Evolutionary conservation across 352 stramenopile species (phyloP), one percentile per base, ranked within the genome.

Genomic region (Globisporangium uncinulatum): DNA sequence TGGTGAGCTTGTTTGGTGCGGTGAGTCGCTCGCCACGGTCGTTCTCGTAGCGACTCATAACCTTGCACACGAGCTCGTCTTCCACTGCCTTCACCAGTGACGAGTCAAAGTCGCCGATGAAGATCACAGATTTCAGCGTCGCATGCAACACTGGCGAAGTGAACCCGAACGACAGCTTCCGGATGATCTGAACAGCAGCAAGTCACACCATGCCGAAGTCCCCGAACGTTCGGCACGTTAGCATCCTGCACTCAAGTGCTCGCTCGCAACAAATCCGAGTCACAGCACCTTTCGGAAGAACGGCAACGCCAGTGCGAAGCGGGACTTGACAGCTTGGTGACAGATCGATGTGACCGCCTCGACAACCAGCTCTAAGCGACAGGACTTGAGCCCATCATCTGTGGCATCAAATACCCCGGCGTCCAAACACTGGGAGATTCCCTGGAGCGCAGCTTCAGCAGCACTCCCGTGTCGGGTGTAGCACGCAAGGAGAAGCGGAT

Each of bases 31-130:
- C 51, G 43, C 50, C 63, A 6, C 72, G 67, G 37, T 79, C 63
- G 1, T 62, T 59, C 56, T 92, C 80, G 61, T 89, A 87, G 19
- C 74, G 65, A 45, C 57, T 70, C 82, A 92, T 89, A 47, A 94
- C 73, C 24, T 83, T 87, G 46, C 71, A 72, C 24, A 92, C 74
- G 21, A 94, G 54, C 44, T 89, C 84, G 52, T 89, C 70, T 57
- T 90, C 76, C 6, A 90, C 66, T 0, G 67, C 63, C 45, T 90
- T 92, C 19, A 80, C 70, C 5, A 89, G 45, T 3, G 77, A 63
- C 0, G 74, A 63, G 51, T 92, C 79, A 37, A 87, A 91, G 36
- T 94, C 80, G 5, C 79, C 81, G 8, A 93, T 83, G 42, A 92
- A 93, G 19, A 76, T 85, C n/a, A 93, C 51, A 0, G 80, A 69